A percentile compares a stretch with the other conserved stretches of the same genome.
phyloP scores from a whole-genome alignment of 257 asterid genomes.

The Przewalskia tangutica region DNA sequence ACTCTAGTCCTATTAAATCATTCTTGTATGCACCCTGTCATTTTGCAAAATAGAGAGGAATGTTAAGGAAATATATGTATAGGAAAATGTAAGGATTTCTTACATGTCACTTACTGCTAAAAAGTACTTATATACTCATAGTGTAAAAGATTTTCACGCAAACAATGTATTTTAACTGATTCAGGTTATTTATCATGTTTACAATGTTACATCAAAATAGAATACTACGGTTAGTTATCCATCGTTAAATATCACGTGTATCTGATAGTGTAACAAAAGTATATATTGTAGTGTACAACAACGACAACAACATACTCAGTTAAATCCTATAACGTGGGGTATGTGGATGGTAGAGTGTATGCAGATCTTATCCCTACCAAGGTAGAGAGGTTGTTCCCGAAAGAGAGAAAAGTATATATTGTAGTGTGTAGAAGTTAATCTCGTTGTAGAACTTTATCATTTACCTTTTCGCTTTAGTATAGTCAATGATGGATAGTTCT shows the following conservation, averaged over 20 bases:
- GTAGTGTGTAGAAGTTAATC: too few species aligned
- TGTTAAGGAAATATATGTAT: not conserved
- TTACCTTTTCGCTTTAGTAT: too few species aligned
- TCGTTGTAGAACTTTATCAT: too few species aligned
- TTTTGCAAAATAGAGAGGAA: not conserved
- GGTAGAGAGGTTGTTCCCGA: too few species aligned
- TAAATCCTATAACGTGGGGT: too few species aligned
- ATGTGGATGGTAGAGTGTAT: too few species aligned
- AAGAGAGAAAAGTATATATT: not conserved
- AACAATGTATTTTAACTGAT: not conserved
- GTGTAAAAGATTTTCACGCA: not conserved
- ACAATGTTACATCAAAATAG: not conserved
- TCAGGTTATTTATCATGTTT: not conserved
- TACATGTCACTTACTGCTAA: not conserved
- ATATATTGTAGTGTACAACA: not conserved
- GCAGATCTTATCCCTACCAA: too few species aligned
- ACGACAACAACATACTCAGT: too few species aligned
- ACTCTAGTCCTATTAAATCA: slow-evolving; percentile 74
- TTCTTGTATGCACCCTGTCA: slow-evolving; percentile 80
- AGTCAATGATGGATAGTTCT: too few species aligned
- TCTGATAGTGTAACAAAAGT: not conserved
- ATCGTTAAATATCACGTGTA: too few species aligned
- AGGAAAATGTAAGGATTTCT: not conserved
- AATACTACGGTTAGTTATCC: not conserved
- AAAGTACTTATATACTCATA: not conserved